These are phyloP conservation scores for Penicillium sp. DNA, from an alignment of 2,329 filamentous ascomycete species.

Conservation along the genomic window DNA sequence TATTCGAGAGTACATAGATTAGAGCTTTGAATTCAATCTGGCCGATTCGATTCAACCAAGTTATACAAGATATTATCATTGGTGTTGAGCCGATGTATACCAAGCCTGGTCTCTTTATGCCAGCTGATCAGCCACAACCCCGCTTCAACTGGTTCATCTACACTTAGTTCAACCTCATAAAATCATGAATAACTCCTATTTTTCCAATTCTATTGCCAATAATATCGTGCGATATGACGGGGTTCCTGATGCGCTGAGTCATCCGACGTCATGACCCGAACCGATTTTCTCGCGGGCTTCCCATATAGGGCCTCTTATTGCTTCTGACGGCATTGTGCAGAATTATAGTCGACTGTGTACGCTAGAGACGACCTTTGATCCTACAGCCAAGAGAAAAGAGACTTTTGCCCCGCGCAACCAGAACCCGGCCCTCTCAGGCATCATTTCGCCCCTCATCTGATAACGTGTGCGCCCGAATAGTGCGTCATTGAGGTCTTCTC, in stretches of 20 bases:
- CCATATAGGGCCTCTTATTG: slow-evolving; percentile 4
- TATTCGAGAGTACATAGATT: slow-evolving; percentile 3
- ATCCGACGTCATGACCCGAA: slow-evolving; percentile 27
- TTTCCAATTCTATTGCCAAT: neutral
- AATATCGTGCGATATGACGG: neutral
- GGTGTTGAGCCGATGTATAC: neutral
- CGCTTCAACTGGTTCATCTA: neutral
- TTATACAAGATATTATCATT: neutral
- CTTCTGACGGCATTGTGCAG: slow-evolving; percentile 8
- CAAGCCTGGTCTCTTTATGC: neutral
- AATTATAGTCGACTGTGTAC: slow-evolving; percentile 15
- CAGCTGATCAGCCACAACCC: slow-evolving; percentile 2
- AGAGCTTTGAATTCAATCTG: neutral
- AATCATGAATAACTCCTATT: neutral
- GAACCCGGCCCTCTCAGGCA: slow-evolving; percentile 10
- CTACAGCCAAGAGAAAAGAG: neutral
- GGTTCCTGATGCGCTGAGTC: slow-evolving; percentile 19
- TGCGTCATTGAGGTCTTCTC: slow-evolving; percentile 21
- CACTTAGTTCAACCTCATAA: neutral
- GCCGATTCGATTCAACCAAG: neutral
- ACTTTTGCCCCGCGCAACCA: neutral
- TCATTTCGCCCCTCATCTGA: slow-evolving; percentile 17
- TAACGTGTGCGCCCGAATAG: slow-evolving; percentile 16
- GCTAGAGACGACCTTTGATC: slow-evolving; percentile 7
- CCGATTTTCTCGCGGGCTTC: slow-evolving; percentile 15